Evolutionary conservation across 2,329 filamentous ascomycete species (phyloP).

Genomic region (Hortaea sp.): DNA sequence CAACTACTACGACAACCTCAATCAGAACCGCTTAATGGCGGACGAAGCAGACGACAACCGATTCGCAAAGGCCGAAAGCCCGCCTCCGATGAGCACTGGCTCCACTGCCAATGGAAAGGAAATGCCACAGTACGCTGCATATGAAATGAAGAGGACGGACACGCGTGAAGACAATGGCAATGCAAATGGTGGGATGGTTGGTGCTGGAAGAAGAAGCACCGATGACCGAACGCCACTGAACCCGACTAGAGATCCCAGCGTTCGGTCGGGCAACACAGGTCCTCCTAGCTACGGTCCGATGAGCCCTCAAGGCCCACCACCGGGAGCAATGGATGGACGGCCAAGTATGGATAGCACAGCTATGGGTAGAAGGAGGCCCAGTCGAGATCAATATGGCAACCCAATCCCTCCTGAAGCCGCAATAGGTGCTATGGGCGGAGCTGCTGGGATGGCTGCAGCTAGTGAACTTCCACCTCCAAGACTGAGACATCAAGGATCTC

Average conservation of each 20-base stretch:
- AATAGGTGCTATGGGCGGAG: slow-evolving; percentile 14
- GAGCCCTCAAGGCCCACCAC: slow-evolving; percentile 30
- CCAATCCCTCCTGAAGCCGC: slow-evolving; percentile 29
- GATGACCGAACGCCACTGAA: slow-evolving; percentile 67
- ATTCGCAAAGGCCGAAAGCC: slow-evolving; percentile 41
- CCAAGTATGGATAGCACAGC: slow-evolving; percentile 21
- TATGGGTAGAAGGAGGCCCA: slow-evolving; percentile 25
- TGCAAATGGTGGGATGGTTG: slow-evolving; percentile 26
- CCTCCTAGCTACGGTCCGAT: slow-evolving; percentile 21
- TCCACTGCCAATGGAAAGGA: slow-evolving; percentile 46
- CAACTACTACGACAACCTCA: slow-evolving; percentile 61
- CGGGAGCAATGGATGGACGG: slow-evolving; percentile 25
- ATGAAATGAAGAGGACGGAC: slow-evolving; percentile 51
- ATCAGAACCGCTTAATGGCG: slow-evolving; percentile 25
- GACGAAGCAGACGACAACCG: slow-evolving; percentile 17
- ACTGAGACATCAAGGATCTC: slow-evolving; percentile 37
- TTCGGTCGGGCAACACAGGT: slow-evolving; percentile 31
- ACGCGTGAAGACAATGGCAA: slow-evolving; percentile 11
- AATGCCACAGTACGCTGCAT: slow-evolving; percentile 50
- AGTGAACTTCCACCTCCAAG: slow-evolving; percentile 33
- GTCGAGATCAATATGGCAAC: slow-evolving; percentile 58
- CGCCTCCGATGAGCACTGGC: slow-evolving; percentile 38
- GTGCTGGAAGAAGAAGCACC: slow-evolving; percentile 34
- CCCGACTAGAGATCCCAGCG: slow-evolving; percentile 47
- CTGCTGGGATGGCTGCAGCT: slow-evolving; percentile 10